These are phyloP conservation scores for Begonia masoniana DNA, from an alignment of 306 rosid genomes.

Conservation along the genomic window DNA sequence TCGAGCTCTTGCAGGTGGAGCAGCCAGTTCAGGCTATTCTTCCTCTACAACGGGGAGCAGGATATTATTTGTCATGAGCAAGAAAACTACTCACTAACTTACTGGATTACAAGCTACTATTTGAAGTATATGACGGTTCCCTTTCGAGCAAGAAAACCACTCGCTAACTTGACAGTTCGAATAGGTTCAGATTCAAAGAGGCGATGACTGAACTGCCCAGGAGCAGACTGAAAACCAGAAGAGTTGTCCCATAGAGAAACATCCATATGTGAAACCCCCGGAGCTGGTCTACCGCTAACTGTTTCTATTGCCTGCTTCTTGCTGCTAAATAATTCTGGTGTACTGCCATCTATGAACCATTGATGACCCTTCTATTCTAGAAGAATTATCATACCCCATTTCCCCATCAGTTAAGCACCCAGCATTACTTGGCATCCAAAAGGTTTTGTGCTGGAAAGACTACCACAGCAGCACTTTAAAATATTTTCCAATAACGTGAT, in stretches of 20 bases:
- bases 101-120: too few relatives aligned
- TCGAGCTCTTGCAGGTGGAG: too few relatives aligned
- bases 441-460: constrained; percentile 81
- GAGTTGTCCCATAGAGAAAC: constrained; percentile 59
- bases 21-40: too few relatives aligned
- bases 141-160: too few relatives aligned
- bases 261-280: constrained; percentile 46
- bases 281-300: constrained; percentile 38
- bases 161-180: constrained; percentile 31
- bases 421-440: constrained; percentile 64
- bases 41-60: too few relatives aligned
- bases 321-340: constrained; percentile 40
- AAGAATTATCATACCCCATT: constrained; percentile 57
- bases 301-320: constrained; percentile 76
- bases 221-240: constrained; percentile 64
- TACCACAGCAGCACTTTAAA: constrained; percentile 20
- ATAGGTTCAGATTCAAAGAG: constrained; percentile 61
- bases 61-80: too few relatives aligned
- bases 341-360: constrained; percentile 64
- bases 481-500: constrained; percentile 1
- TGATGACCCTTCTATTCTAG: constrained; percentile 70
- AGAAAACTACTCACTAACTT: too few relatives aligned
- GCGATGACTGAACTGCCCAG: constrained; percentile 57
- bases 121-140: too few relatives aligned
- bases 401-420: constrained; percentile 72